Evolutionary conservation across 2,329 filamentous ascomycete species (phyloP), one percentile per base, ranked within the genome.

Genomic region (Phialocephala subalpina): DNA sequence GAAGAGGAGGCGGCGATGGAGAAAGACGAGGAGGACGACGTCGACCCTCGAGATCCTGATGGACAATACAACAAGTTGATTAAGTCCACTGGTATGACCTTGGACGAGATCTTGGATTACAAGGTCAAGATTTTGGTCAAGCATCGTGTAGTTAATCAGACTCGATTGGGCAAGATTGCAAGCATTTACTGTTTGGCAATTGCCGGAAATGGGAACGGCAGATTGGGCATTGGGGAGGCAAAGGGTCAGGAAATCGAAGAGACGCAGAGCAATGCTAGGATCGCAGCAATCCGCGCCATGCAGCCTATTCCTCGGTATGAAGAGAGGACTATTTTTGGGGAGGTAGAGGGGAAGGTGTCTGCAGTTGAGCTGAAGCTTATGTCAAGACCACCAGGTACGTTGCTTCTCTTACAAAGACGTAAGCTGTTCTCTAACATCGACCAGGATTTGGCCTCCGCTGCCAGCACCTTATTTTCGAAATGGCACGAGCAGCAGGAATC

Each of bases 391-490:
- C 95, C 96, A 78, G 96, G 96, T 97, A 87, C 74, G 88, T 65
- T 20, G 16, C 11, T 47, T 59, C 18, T 18, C 40, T 49, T 22
- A 52, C 20, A 42, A 29, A 22, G 45, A 27, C 27, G 20, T 35
- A 9, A 25, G 58, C 22, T 40, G 7, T 4, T 35, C 40, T 62
- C 58, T 69, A 64, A 68, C 29, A 52, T 55, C 42, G 33, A 25
- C 8, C 67, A 97, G 96, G 96, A 66, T 99, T 97, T 75, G 96
- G 96, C 76, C 90, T 98, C 72, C 93, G 96, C 75, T 93, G 92
- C 77, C 93, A 97, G 74, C 89, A 92, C 77, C 88, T 94, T 70
- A 95, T 99, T 78, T 98, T 94, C 80, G 95, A 99, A 80, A 94
- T 99, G 84, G 94, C 92, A 77, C 91, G 93, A 70, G 90, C 90